Base-by-base conservation (phyloP, 2,329 filamentous ascomycete genomes). In the Purpureocillium lavendulum region DNA sequence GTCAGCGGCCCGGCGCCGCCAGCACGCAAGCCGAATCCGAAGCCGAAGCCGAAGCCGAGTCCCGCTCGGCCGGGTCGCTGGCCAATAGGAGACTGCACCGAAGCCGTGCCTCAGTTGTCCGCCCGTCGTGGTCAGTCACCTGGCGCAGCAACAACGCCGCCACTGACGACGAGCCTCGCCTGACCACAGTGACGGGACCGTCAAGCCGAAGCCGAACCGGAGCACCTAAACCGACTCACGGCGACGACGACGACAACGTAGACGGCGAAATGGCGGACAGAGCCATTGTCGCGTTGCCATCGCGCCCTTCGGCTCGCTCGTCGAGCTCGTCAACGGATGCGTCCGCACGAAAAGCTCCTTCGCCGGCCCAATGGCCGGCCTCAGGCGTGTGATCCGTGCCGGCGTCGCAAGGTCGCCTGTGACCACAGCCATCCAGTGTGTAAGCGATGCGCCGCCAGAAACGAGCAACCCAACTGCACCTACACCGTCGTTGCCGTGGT, bases 341-440 rank as follows among this genome's bases (percentile, higher is more conserved):
- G 21, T 26, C 10, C 6, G 5, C 21, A 26, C 21, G 21, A 26
- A 21, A 7, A 16, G 34, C 34, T 35, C 7, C 34, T 36, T 14
- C 34, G 14, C 4, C 33, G 33, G n/a, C 33, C 8, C 33, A 35
- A 35, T n/a, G n/a, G n/a, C n/a, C n/a, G n/a, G n/a, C n/a, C n/a
- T n/a, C n/a, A n/a, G n/a, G n/a, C 45, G 13, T 45, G 45, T 24
- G 41, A 45, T n/a, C 42, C 43, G 2, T 46, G 47, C 10, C 38
- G 44, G 15, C 28, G 36, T 15, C 40, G 43, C 35, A 47, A n/a
- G n/a, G 43, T 45, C 8, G 41, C 58, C 8, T 66, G 63, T 47
- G 62, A 66, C 40, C 60, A 62, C 40, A 44, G 48, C 0, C 56
- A 55, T 7, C 63, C 62, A 0, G 36, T 58, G 8, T 66, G 61